Base-by-base conservation (phyloP, 139 green algal genomes). In the Penium margaritaceum region DNA sequence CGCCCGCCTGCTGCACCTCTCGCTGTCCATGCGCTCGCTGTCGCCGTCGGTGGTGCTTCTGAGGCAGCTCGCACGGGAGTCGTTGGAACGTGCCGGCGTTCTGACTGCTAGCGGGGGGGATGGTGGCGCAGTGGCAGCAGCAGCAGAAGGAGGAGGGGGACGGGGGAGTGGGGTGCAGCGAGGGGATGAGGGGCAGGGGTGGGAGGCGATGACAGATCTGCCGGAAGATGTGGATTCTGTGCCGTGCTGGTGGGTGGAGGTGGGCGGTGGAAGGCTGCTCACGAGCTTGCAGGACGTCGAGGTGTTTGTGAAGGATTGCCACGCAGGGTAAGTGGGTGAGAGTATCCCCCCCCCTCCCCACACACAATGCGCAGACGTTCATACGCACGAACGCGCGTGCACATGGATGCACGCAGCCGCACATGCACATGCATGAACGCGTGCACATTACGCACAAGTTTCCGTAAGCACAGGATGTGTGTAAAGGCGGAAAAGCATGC, bases 231-330 rank as follows among this genome's bases (percentile, higher is more conserved):
- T 14, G 72, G 72, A 4, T 27, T 43, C 43, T n/a, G n/a, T n/a
- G n/a, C n/a, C n/a, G n/a, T 79, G 72, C 72, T 79, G 72, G 39
- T 79, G 72, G 72, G 41, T 79, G 43, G 72, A 79, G 34, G 41
- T 78, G 19, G n/a, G n/a, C n/a, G n/a, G n/a, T n/a, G n/a, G n/a
- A n/a, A n/a, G n/a, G n/a, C n/a, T n/a, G n/a, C n/a, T n/a, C n/a
- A n/a, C n/a, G n/a, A n/a, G n/a, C n/a, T n/a, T n/a, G n/a, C n/a
- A n/a, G n/a, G n/a, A n/a, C n/a, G n/a, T n/a, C n/a, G n/a, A n/a
- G n/a, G n/a, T n/a, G n/a, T n/a, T n/a, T n/a, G n/a, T n/a, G n/a
- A n/a, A n/a, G n/a, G n/a, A n/a, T n/a, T n/a, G n/a, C n/a, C n/a
- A n/a, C n/a, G n/a, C n/a, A n/a, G n/a, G n/a, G n/a, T n/a, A n/a